These are phyloP conservation scores for Acrodontium crateriforme DNA, from an alignment of 2,329 filamentous ascomycete species.

Conservation along the genomic window DNA sequence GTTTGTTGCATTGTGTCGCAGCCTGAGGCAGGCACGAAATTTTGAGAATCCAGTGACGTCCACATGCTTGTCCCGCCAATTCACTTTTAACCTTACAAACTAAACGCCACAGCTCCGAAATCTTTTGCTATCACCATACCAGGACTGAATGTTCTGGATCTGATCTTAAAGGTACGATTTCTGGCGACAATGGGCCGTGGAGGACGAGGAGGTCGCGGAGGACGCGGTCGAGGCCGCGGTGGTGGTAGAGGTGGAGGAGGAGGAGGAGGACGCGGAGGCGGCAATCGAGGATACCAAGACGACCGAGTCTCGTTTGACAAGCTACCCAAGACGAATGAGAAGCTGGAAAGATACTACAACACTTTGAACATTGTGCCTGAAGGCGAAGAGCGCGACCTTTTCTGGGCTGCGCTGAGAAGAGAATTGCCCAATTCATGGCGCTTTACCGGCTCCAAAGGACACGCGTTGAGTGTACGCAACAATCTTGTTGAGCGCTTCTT, in stretches of 20 bases:
- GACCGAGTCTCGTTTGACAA: slow-evolving; percentile 38
- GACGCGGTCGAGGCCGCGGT: slow-evolving; percentile 11
- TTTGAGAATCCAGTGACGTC: too few relatives aligned
- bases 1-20: too few relatives aligned
- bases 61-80: too few relatives aligned
- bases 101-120: too few relatives aligned
- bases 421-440: slow-evolving; percentile 95
- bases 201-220: slow-evolving; percentile 11
- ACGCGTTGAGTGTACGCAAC: slow-evolving; percentile 84
- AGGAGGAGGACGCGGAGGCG: slow-evolving; percentile 13
- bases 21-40: too few relatives aligned
- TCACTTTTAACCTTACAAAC: too few relatives aligned
- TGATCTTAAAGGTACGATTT: too few relatives aligned
- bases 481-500: slow-evolving; percentile 81
- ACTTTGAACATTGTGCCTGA: slow-evolving; percentile 60
- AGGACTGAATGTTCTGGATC: too few relatives aligned
- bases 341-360: slow-evolving; percentile 80
- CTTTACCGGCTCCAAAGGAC: slow-evolving; percentile 89
- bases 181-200: slow-evolving; percentile 6
- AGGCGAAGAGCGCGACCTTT: slow-evolving; percentile 56
- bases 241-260: slow-evolving; percentile 11
- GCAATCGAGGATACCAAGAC: slow-evolving; percentile 15
- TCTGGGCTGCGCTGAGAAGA: slow-evolving; percentile 70
- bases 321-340: slow-evolving; percentile 66
- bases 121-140: too few relatives aligned